Percentiles rank a stretch among this genome's conserved stretches.
These are phyloP conservation scores for Nemania bipapillata DNA, from an alignment of 2,329 filamentous ascomycete species.

Conservation along the genomic window DNA sequence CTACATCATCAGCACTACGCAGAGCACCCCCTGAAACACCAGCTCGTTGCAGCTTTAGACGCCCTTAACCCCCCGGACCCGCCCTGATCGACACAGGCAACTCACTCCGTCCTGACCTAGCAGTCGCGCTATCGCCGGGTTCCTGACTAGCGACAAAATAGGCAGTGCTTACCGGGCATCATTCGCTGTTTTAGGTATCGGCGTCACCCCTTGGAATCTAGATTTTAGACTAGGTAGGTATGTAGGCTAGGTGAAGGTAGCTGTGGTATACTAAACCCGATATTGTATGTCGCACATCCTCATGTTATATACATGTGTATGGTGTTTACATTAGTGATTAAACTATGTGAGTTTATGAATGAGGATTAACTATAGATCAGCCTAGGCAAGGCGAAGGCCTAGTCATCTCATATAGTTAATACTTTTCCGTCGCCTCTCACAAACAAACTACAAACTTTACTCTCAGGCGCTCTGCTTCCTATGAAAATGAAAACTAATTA, in stretches of 20 bases:
- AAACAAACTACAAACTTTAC: neutral
- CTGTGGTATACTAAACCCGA: neutral
- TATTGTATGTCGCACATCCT: neutral
- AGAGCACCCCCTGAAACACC: conserved; percentile 9
- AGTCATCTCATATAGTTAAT: neutral
- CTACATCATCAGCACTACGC: neutral
- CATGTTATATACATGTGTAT: neutral
- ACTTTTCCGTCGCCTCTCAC: neutral
- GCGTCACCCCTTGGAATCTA: neutral
- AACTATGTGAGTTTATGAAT: too few relatives aligned
- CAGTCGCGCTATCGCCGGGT: neutral
- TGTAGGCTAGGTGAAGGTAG: neutral
- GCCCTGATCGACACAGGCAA: conserved; percentile 9
- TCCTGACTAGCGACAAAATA: neutral
- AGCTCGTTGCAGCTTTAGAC: neutral
- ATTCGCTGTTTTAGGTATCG: conserved; percentile 1
- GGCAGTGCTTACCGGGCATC: neutral
- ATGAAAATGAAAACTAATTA: neutral
- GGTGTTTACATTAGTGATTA: too few relatives aligned
- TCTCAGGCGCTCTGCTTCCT: neutral
- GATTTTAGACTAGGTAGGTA: too few relatives aligned
- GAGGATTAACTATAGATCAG: neutral
- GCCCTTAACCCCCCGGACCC: neutral
- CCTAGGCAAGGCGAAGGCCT: neutral
- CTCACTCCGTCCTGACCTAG: neutral